These are phyloP conservation scores for Colletotrichum falcatum DNA, from an alignment of 2,329 filamentous ascomycete species.

Conservation along the genomic window DNA sequence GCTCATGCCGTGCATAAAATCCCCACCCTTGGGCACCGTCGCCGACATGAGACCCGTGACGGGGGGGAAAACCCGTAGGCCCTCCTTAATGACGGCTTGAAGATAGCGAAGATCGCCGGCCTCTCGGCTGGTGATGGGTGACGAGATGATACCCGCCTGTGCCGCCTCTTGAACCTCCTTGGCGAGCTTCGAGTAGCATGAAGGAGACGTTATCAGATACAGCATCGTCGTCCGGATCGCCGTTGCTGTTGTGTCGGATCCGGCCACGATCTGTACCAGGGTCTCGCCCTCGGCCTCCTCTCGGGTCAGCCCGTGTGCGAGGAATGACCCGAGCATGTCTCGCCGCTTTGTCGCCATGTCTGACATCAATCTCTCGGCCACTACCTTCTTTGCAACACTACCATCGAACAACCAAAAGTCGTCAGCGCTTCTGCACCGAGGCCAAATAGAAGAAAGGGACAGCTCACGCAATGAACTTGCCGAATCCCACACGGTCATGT, in stretches of 20 bases:
- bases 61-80: slow-evolving; percentile 59
- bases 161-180: slow-evolving; percentile 58
- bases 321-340: slow-evolving; percentile 58
- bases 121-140: slow-evolving; percentile 51
- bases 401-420: not conserved
- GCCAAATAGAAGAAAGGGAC: not conserved
- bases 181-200: slow-evolving; percentile 59
- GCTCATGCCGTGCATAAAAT: slow-evolving; percentile 52
- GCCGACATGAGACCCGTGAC: slow-evolving; percentile 53
- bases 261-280: slow-evolving; percentile 51
- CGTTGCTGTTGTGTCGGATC: slow-evolving; percentile 53
- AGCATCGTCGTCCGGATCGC: slow-evolving; percentile 61
- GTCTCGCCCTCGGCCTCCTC: slow-evolving; percentile 49
- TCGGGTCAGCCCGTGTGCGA: slow-evolving; percentile 51
- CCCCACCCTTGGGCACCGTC: slow-evolving; percentile 53
- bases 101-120: slow-evolving; percentile 58
- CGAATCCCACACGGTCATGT: slow-evolving; percentile 54
- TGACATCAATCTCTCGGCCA: slow-evolving; percentile 43
- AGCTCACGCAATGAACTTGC: slow-evolving; percentile 51
- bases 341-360: slow-evolving; percentile 41
- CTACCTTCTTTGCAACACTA: slow-evolving; percentile 44
- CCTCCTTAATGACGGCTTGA: slow-evolving; percentile 63
- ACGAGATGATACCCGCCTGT: slow-evolving; percentile 44
- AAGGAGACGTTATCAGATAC: slow-evolving; percentile 62
- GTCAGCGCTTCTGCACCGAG: slow-evolving; percentile 6